Evolutionary conservation across 1,284 basidiomycete genomes (phyloP).

Genomic region (Pyrrhoderma lamaoense): DNA sequence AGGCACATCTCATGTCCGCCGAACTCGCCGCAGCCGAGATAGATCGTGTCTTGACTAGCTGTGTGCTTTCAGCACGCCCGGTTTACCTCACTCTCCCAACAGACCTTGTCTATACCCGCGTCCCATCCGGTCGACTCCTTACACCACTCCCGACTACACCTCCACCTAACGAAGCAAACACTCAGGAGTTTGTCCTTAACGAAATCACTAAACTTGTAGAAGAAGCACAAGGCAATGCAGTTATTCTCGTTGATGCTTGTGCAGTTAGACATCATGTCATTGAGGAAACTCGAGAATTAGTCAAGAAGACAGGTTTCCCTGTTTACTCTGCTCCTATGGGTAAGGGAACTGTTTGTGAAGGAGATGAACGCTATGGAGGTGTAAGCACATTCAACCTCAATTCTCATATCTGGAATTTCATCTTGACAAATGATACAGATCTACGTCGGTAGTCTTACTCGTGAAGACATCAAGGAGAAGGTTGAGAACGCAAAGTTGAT

Average conservation of each 20-base stretch:
- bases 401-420: too few species aligned
- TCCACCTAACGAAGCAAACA: slow-evolving; percentile 49
- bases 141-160: slow-evolving; percentile 49
- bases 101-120: slow-evolving; percentile 68
- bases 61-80: slow-evolving; percentile 65
- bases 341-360: slow-evolving; percentile 76
- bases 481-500: slow-evolving; percentile 83
- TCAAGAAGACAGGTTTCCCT: slow-evolving; percentile 66
- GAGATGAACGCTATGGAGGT: slow-evolving; percentile 81
- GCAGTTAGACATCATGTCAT: slow-evolving; percentile 73
- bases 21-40: slow-evolving; percentile 61
- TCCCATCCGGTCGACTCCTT: slow-evolving; percentile 55
- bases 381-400: too few species aligned
- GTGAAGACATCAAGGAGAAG: slow-evolving; percentile 62
- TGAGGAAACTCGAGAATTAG: slow-evolving; percentile 61
- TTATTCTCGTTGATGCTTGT: slow-evolving; percentile 88
- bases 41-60: slow-evolving; percentile 72
- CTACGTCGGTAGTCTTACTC: slow-evolving; percentile 76
- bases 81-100: slow-evolving; percentile 88
- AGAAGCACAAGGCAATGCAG: slow-evolving; percentile 47
- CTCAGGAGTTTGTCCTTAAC: slow-evolving; percentile 67
- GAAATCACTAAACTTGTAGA: slow-evolving; percentile 63
- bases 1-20: slow-evolving; percentile 49
- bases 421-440: too few species aligned
- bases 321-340: slow-evolving; percentile 87